Evolutionary conservation across 2,329 filamentous ascomycete species (phyloP), one percentile per base, ranked within the genome.

Genomic region (Zymoseptoria ardabiliae): DNA sequence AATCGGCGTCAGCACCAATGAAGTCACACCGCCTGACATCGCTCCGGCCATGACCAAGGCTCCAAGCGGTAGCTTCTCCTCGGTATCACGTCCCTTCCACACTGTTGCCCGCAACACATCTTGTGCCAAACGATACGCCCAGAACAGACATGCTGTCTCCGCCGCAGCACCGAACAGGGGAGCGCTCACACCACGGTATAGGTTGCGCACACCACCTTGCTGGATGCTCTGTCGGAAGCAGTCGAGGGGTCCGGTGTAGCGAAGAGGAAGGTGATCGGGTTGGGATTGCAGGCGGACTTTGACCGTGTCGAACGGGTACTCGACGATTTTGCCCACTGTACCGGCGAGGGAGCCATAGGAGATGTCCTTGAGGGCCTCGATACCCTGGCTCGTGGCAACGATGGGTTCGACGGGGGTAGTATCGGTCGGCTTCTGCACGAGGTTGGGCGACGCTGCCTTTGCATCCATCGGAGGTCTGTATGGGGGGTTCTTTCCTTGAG

Each of bases 201-300:
- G 81, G 13, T 90, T 89, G 7, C 84, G 73, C 45, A 96, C 71
- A n/a, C 91, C 93, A 74, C 95, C 91, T 50, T 84, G 81, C 64
- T 82, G 83, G 65, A 96, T 80, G 8, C 91, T 91, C 78, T 97
- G 89, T 68, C 85, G 84, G 76, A 99, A 96, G 77, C 94, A 97
- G 77, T 99, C 94, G 64, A 97, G 70, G 0, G 94, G 93, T 0
- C 94, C 94, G 5, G 78, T 85, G 75, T 97, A 97, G 61, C 84
- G 86, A 20, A 92, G 83, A 17, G 91, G 91, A 2, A 91, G 80
- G 68, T 88, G 85, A 73, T 93, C 88, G 35, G 91, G 90, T 74
- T 97, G 93, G n/a, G 93, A 94, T 74, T 99, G 94, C 10, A 99
- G 84, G 49, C 94, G 89, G 61, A 99, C 94, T 77, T 99, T 99